A percentile compares a stretch with the other conserved stretches of the same genome.
phyloP scores from a whole-genome alignment of 2,329 filamentous ascomycete species.

The Fusarium sp. region DNA sequence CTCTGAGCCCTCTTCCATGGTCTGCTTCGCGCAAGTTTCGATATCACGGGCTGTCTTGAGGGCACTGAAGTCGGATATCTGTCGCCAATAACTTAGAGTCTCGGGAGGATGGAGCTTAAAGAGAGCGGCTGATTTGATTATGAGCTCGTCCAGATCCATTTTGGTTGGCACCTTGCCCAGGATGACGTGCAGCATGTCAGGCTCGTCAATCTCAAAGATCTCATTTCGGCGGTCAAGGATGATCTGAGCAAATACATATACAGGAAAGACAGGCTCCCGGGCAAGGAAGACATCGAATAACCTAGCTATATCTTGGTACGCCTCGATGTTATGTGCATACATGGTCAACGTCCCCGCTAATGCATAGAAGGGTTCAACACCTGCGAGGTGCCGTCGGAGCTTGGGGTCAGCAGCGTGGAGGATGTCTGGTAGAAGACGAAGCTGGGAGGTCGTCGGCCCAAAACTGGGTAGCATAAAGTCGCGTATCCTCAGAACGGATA shows the following conservation, averaged over 20 bases:
- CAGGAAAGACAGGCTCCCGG: constrained; percentile 84
- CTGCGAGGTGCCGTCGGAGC: constrained; percentile 79
- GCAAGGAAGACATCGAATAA: constrained; percentile 94
- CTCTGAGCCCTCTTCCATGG: constrained; percentile 71
- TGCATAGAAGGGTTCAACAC: constrained; percentile 89
- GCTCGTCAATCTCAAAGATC: constrained; percentile 90
- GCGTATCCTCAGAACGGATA: constrained; percentile 89
- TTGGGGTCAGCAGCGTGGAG: constrained; percentile 76
- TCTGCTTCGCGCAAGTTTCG: constrained; percentile 62
- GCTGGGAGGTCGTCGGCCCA: constrained; percentile 81
- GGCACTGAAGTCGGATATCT: constrained; percentile 80
- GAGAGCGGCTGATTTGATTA: constrained; percentile 72
- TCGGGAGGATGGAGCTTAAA: constrained; percentile 77
- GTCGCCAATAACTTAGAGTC: constrained; percentile 75
- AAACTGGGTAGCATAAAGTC: constrained; percentile 98
- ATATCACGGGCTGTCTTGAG: constrained; percentile 81
- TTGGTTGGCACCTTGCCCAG: constrained; percentile 87
- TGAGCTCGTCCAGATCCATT: constrained; percentile 82
- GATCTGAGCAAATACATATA: constrained; percentile 94
- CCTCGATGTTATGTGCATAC: constrained; percentile 95
- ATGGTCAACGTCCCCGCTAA: constrained; percentile 93
- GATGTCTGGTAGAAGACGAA: constrained; percentile 88
- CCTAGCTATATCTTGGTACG: constrained; percentile 87
- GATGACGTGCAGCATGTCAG: constrained; percentile 90
- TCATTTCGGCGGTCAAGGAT: constrained; percentile 83